phyloP scores from a whole-genome alignment of 1,139 yeast genomes.

The Yamadazyma taylorii region DNA sequence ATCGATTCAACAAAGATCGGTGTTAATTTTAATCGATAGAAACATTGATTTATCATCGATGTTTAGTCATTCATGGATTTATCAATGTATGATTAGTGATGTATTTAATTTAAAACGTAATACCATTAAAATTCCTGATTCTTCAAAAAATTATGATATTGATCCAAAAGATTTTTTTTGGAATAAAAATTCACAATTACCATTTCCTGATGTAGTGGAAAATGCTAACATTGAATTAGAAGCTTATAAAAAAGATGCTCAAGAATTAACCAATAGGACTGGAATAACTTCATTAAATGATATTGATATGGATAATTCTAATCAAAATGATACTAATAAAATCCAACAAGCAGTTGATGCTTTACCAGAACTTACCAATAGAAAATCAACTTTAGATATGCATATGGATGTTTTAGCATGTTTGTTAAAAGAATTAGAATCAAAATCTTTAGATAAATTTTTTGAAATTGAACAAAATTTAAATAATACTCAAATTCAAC shows the following conservation, averaged over 20 bases:
- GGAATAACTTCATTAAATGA: constrained; percentile 74
- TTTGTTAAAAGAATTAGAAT: constrained; percentile 77
- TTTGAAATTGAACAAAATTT: constrained; percentile 89
- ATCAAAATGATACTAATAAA: constrained; percentile 60
- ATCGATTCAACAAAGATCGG: constrained; percentile 56
- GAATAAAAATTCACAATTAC: constrained; percentile 78
- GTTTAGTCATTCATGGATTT: constrained; percentile 98
- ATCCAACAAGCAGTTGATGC: constrained; percentile 89
- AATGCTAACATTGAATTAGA: constrained; percentile 84
- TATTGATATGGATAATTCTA: constrained; percentile 70
- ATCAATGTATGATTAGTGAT: constrained; percentile 94
- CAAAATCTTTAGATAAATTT: constrained; percentile 81
- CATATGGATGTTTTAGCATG: constrained; percentile 95
- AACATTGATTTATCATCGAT: constrained; percentile 87
- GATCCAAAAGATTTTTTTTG: constrained; percentile 95
- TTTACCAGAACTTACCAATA: constrained; percentile 85
- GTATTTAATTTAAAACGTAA: constrained; percentile 81
- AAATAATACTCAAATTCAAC: constrained; percentile 59
- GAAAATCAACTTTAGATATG: constrained; percentile 87
- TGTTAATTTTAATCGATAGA: constrained; percentile 80
- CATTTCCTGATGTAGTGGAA: constrained; percentile 98
- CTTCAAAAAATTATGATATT: constrained; percentile 68
- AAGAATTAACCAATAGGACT: constrained; percentile 76
- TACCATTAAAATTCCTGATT: constrained; percentile 49
- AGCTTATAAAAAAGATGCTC: constrained; percentile 82